Conservation (phyloP, 2,329 filamentous ascomycete species). For the Grosmannia serpens region DNA sequence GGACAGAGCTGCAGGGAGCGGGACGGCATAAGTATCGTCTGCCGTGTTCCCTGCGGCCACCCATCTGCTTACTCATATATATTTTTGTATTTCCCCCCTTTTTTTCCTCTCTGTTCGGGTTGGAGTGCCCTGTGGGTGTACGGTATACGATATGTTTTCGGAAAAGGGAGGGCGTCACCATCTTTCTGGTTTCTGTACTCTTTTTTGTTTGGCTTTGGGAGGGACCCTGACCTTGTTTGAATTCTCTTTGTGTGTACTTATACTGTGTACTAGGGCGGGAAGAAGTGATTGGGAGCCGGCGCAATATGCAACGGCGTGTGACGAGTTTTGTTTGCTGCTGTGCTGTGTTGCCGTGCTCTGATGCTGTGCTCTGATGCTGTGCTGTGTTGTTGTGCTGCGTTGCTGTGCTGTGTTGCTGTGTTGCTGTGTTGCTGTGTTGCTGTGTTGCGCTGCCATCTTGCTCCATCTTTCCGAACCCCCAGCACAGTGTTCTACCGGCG, state of each 20-base stretch:
- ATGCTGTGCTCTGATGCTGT: too few relatives aligned
- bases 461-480: too few relatives aligned
- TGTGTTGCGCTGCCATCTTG: neutral
- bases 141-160: slow-evolving; percentile 4
- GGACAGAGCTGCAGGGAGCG: neutral
- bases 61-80: neutral
- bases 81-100: neutral
- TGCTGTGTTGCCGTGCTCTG: neutral
- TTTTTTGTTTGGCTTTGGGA: neutral
- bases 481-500: slow-evolving; percentile 18
- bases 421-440: too few relatives aligned
- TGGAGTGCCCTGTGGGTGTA: neutral
- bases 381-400: neutral
- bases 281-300: neutral
- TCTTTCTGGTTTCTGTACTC: neutral
- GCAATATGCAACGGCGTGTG: neutral
- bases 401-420: too few relatives aligned
- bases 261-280: neutral
- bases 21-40: neutral
- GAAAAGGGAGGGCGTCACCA: slow-evolving; percentile 1
- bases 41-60: neutral
- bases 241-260: neutral
- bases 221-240: neutral
- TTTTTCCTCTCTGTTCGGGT: neutral
- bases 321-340: neutral